Evolutionary conservation across 305 asterid species (phyloP).

Genomic region (Fraxinus ornus): DNA sequence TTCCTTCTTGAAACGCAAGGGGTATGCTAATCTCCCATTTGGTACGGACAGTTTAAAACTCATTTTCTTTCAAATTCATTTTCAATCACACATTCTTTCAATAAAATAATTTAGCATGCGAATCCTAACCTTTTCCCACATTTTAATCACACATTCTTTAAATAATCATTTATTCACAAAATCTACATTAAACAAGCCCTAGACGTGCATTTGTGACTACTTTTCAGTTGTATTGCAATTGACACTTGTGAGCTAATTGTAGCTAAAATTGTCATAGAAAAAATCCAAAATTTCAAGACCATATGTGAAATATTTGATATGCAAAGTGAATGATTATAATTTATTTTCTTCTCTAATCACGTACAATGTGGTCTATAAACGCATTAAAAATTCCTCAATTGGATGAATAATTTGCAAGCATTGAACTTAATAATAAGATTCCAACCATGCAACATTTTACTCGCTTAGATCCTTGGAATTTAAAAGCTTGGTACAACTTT

Average conservation of each 20-base stretch:
- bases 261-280: not conserved
- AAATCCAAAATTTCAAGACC: not conserved
- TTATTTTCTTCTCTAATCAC: not conserved
- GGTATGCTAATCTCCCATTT: not conserved
- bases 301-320: not conserved
- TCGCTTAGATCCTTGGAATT: not conserved
- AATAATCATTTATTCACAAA: too few relatives aligned
- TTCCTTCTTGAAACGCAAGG: not conserved
- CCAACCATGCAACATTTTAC: not conserved
- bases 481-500: not conserved
- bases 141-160: not conserved
- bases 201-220: not conserved
- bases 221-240: not conserved
- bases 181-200: not conserved
- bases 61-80: not conserved
- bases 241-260: not conserved
- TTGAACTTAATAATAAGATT: not conserved
- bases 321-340: too few relatives aligned
- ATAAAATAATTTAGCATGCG: too few relatives aligned
- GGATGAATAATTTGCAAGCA: not conserved
- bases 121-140: too few relatives aligned
- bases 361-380: not conserved
- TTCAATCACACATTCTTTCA: not conserved
- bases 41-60: not conserved
- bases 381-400: not conserved